Evolutionary conservation across 2,329 filamentous ascomycete genomes (phyloP), one percentile per base, ranked within the genome.

Genomic region (Diaporthe eres): DNA sequence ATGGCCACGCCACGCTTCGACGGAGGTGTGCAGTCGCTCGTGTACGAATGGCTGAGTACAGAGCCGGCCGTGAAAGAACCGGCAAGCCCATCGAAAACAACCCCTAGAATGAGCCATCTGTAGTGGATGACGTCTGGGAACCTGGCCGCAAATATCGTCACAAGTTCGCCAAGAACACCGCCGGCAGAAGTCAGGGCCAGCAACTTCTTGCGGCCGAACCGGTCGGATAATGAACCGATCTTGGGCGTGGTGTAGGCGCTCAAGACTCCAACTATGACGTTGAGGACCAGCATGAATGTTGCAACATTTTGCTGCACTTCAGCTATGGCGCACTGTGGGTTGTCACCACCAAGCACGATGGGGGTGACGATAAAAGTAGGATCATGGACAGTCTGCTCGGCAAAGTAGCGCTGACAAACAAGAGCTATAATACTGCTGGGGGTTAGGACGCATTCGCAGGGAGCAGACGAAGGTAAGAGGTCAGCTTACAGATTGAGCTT

Each of bases 21-120:
- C 0, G 95, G 94, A 5, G 94, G 88, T 0, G 95, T 96, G 84
- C 95, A 98, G 83, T 99, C 97, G 55, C 95, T 93, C 17, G 94
- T 93, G 83, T 98, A 99, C 0, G 96, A 95, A 82, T 97, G 93
- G 31, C 92, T 92, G 75, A 98, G 86, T 28, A 93, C 86, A 61
- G 93, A 94, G 39, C 93, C 93, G 0, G 95, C 91, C 1, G 95
- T 98, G 82, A 98, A 98, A 0, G 96, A 98, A 10, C 97, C 97
- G 13, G 92, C 92, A 7, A 98, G 81, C 6, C 97, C 97, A 81
- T 99, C 97, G 61, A 96, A 87, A 13, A 94, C 87, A 49, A 92
- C 91, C 13, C 95, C 95, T 1, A 96, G 83, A 8, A 98, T 86
- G 31, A 99, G 86, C 90, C 94, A 94, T 74, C 94, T 92, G 80